Evolutionary conservation across 208 protist species (phyloP), one percentile per base, ranked within the genome.

Genomic region (Herpetomonas samuelpessoai): DNA sequence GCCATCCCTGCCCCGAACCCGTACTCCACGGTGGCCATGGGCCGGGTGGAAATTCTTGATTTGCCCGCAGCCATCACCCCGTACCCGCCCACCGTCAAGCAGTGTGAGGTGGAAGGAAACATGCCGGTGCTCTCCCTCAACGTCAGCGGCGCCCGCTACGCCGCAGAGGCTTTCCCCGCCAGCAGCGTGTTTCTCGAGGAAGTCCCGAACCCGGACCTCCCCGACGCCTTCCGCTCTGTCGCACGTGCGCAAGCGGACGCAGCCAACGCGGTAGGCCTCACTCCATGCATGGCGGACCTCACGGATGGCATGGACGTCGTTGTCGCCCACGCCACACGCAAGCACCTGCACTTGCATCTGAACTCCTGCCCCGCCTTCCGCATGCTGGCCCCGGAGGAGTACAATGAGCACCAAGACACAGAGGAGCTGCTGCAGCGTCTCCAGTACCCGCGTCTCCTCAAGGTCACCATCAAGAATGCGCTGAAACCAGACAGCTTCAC

Each of bases 71-170:
- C 28, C 22, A 47, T 91, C 22, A 39, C 64, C n/a, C 62, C 66
- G 14, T 44, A 57, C 30, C 88, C 88, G 1, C 54, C 71, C 7
- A 50, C 63, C 22, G 62, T 95, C 44, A 95, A 89, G 71, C 85
- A 95, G 69, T 95, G 88, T 55, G 88, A 92, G 71, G 71, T 95
- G 35, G 88, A 95, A 70, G 81, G 83, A n/a, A 74, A 67, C 45
- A 38, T 89, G 35, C 88, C 88, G 52, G 50, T 79, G 28, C 62
- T 95, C 44, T 50, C 70, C 24, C 55, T 94, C 12, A 79, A 80
- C 62, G 58, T 94, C 30, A 73, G 54, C 12, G 88, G 88, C 19
- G 78, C 76, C 7, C 67, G 46, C 47, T 88, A 88, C 38, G 60
- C 60, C 2, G 52, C 3, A 9, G 49, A 62, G 18, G 1, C 25